A percentile compares a stretch with the other conserved stretches of the same genome.
phyloP scores from a whole-genome alignment of 306 rosid genomes.

The Acacia melanoxylon region DNA sequence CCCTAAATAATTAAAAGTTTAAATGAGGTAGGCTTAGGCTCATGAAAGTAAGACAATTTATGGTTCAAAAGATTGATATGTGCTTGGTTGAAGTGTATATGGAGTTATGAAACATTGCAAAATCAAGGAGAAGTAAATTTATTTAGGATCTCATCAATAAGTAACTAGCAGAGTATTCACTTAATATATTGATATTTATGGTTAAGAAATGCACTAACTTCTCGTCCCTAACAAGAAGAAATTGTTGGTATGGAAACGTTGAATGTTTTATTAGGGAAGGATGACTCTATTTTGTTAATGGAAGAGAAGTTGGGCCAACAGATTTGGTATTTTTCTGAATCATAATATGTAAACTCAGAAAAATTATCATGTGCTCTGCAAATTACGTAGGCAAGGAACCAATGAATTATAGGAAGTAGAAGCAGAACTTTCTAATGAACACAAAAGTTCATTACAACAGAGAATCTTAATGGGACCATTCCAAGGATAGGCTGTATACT shows the following conservation, averaged over 20 bases:
- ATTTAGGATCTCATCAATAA: background rate
- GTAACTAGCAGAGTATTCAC: background rate
- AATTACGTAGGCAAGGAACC: background rate
- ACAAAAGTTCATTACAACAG: background rate
- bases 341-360: background rate
- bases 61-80: background rate
- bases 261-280: background rate
- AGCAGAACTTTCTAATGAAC: no score
- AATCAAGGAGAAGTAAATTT: background rate
- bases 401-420: background rate
- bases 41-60: background rate
- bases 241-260: background rate
- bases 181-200: background rate
- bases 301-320: background rate
- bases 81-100: background rate
- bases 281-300: background rate
- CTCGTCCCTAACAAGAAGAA: background rate
- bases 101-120: background rate
- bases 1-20: background rate
- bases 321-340: background rate
- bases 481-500: background rate
- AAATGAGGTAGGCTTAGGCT: background rate
- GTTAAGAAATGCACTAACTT: background rate
- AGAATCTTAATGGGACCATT: no score
- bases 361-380: background rate